phyloP scores from a whole-genome alignment of 2,329 filamentous ascomycete species.

The Hypocreales sp. region DNA sequence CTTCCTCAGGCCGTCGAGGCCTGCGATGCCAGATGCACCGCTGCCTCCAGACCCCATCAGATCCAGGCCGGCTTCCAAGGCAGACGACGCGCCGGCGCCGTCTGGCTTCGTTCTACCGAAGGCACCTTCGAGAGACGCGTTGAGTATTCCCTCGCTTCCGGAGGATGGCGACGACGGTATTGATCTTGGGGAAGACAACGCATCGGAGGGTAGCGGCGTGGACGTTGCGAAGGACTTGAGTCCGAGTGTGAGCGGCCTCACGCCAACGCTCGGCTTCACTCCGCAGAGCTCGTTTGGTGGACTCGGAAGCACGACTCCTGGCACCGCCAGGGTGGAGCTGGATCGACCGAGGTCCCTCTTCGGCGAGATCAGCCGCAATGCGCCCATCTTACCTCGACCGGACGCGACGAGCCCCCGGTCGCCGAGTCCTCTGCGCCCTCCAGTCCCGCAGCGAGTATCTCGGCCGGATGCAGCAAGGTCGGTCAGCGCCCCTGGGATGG shows the following conservation, averaged over 20 bases:
- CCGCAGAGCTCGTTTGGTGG: slow-evolving; percentile 44
- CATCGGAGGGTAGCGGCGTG: slow-evolving; percentile 43
- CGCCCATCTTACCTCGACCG: slow-evolving; percentile 38
- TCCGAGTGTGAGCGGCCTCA: slow-evolving; percentile 27
- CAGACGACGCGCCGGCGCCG: slow-evolving; percentile 23
- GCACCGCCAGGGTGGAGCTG: slow-evolving; percentile 22
- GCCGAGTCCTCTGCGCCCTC: slow-evolving; percentile 52
- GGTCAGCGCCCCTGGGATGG: slow-evolving; percentile 44
- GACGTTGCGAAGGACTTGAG: slow-evolving; percentile 51
- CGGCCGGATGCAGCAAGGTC: slow-evolving; percentile 37
- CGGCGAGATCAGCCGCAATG: slow-evolving; percentile 34
- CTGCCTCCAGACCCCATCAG: slow-evolving; percentile 25
- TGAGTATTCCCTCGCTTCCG: slow-evolving; percentile 20
- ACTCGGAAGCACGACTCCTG: slow-evolving; percentile 21
- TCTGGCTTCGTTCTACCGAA: slow-evolving; percentile 19
- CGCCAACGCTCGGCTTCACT: slow-evolving; percentile 34
- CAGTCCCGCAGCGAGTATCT: slow-evolving; percentile 33
- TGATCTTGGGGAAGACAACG: slow-evolving; percentile 27
- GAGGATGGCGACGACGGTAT: slow-evolving; percentile 24
- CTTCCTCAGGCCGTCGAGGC: slow-evolving; percentile 11
- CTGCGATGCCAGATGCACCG: slow-evolving; percentile 16
- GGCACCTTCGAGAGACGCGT: slow-evolving; percentile 14
- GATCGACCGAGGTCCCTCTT: slow-evolving; percentile 32
- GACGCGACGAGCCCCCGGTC: slow-evolving; percentile 48
- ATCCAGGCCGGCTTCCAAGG: slow-evolving; percentile 10